Evolutionary conservation across 1,139 yeast species (phyloP), one percentile per base, ranked within the genome.

Genomic region (Lodderomyces parapsilosis): DNA sequence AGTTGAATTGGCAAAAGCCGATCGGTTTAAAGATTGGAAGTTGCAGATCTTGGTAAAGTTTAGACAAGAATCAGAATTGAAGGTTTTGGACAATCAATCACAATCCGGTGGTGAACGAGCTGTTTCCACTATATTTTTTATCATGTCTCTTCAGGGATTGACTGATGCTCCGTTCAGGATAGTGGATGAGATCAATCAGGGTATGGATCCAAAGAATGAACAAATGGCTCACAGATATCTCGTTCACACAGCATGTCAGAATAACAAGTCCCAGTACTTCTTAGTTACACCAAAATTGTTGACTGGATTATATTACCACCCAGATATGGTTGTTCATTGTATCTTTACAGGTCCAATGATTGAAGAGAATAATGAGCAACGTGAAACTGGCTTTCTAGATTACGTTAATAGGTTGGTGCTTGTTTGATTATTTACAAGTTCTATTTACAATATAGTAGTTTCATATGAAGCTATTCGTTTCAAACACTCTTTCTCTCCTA

Each of bases 81-180:
- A 83, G 51, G 76, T 80, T 19, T 71, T 93, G 42, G 93, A 89
- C 55, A 81, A 89, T 24, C 93, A 86, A 49, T 81, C 94, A 2
- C 99, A 94, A 62, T 89, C 97, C 0, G 99, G 99, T 43, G 99
- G 99, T 41, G 99, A 94, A 61, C 78, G 96, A 55, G 96, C 99
- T 0, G 96, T 93, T 0, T 84, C 97, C 0, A 94, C 99, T 0
- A 91, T 93, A 7, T 80, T 90, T 46, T 94, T 86, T 58, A 77
- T 94, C 55, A 87, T 94, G 76, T 85, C 98, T 1, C 67, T 94
- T 48, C 99, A 94, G 65, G 93, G 91, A n/a, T 72, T 88, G 46
- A 84, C 97, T 0, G 78, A 78, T 34, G 90, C 97, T 0, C 99
- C 99, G 8, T 89, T 94, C 58, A 73, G 98, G 56, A 93, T 93